These are phyloP conservation scores for Fusarium brevicatenulatum DNA, from an alignment of 2,329 filamentous ascomycete species.

Conservation along the genomic window DNA sequence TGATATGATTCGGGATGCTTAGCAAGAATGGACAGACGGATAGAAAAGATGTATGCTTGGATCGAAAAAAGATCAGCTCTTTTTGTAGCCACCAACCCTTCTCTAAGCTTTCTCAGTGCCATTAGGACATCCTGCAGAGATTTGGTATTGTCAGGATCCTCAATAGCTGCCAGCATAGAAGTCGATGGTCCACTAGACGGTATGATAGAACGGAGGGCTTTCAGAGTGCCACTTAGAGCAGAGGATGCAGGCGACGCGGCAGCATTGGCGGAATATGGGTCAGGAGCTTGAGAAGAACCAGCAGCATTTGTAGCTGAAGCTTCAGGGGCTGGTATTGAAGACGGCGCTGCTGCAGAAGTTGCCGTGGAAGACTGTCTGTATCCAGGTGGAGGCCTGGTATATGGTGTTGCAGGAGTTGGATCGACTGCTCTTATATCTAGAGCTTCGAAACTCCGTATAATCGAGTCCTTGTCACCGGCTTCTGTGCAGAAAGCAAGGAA, in stretches of 20 bases:
- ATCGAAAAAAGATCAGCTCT: conserved; percentile 83
- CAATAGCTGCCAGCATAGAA: conserved; percentile 29
- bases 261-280: not conserved
- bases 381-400: conserved; percentile 15
- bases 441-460: conserved; percentile 79
- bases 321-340: not conserved
- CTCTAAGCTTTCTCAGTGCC: conserved; percentile 89
- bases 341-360: not conserved
- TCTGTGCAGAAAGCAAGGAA: conserved; percentile 91
- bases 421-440: conserved; percentile 52
- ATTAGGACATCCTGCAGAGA: conserved; percentile 80
- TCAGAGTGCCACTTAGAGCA: conserved; percentile 14
- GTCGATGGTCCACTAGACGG: conserved; percentile 22
- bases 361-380: conserved; percentile 2
- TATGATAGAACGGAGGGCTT: conserved; percentile 14
- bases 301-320: not conserved
- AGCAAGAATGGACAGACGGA: conserved; percentile 82
- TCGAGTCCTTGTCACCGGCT: conserved; percentile 74
- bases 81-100: conserved; percentile 84
- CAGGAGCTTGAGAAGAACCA: not conserved
- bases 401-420: conserved; percentile 13
- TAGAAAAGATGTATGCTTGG: conserved; percentile 92
- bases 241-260: conserved; percentile 5
- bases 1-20: conserved; percentile 90
- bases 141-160: conserved; percentile 57